phyloP scores from a whole-genome alignment of 495 filamentous ascomycete species.

The Tuber aestivum region DNA sequence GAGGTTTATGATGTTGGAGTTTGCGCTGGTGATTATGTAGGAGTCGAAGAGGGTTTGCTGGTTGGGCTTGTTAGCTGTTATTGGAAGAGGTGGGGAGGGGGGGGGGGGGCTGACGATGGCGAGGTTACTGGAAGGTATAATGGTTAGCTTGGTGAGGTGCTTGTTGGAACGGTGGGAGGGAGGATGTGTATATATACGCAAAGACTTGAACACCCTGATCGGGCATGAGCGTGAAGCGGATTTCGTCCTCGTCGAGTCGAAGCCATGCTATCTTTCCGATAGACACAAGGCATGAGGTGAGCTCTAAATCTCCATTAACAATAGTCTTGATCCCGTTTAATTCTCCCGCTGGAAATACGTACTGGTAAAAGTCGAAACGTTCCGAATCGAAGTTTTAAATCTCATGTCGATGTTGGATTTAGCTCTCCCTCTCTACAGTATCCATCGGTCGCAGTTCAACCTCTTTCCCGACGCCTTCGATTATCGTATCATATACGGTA shows the following conservation, averaged over 20 bases:
- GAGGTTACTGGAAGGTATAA: constrained; percentile 8
- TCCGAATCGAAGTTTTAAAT: constrained; percentile 72
- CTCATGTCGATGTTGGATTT: constrained; percentile 55
- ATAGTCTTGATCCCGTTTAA: not conserved
- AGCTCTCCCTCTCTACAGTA: constrained; percentile 25
- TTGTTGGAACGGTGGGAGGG: not conserved
- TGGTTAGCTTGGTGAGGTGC: not conserved
- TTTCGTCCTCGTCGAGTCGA: constrained; percentile 72
- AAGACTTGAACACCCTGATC: constrained; percentile 93
- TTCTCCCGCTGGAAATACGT: constrained; percentile 32
- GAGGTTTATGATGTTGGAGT: constrained; percentile 85
- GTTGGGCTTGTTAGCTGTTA: constrained; percentile 8
- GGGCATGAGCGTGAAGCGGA: constrained; percentile 91
- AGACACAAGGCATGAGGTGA: constrained; percentile 76
- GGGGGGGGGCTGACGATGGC: constrained; percentile 9
- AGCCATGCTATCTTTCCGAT: constrained; percentile 92
- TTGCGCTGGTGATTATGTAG: constrained; percentile 79
- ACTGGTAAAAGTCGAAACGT: constrained; percentile 82
- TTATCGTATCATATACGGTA: not conserved
- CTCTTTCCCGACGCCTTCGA: constrained; percentile 5
- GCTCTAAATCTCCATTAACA: constrained; percentile 51
- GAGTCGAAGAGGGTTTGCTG: constrained; percentile 81
- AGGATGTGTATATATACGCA: constrained; percentile 60
- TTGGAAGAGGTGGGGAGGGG: not conserved
- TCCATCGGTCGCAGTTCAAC: not conserved